Base-by-base conservation (phyloP, 2,329 filamentous ascomycete species). In the Scedosporium boydii region DNA sequence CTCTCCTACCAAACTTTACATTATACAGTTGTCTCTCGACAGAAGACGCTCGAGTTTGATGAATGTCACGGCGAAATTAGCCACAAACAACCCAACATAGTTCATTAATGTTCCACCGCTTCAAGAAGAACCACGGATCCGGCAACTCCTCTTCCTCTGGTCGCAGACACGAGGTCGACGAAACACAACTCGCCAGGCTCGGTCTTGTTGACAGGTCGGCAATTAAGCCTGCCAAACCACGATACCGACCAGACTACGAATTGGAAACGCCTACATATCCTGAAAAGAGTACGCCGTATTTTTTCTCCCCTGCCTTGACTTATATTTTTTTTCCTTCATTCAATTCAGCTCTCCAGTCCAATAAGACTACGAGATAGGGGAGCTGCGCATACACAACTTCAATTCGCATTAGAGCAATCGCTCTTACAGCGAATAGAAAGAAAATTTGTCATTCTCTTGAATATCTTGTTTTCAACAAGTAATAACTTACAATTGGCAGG, bases 281-380 rank as follows among this genome's bases (percentile, higher is more conserved):
- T 46, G 76, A 77, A 66, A 76, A 77, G 70, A 76, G 77, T 78
- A 72, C 2, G 59, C 56, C 27, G 23, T 14, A n/a, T 14, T 18
- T n/a, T n/a, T 29, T 38, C 62, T 18, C 34, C 12, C 59, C 16
- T 23, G 3, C 16, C 18, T 18, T 9, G 10, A 18, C 9, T 23
- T 5, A 9, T 14, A 12, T 14, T 27, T 55, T 27, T 23, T 23
- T 23, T 23, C 3, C 23, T 23, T 27, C 12, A 2, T 18, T 23
- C 12, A 23, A 7, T 48, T 48, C 14, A 4, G 21, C 29, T 23
- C 18, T 18, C 23, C 2, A 7, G 51, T n/a, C 10, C 10, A 14
- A 38, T 14, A 38, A 38, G 7, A 3, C 34, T 38, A 38, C 34
- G 34, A 14, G 10, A 14, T 14, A 3, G 10, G 10, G 34, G 34